Evolutionary conservation across 2,329 filamentous ascomycete species (phyloP).

Genomic region (Aurifilum marmelostoma): DNA sequence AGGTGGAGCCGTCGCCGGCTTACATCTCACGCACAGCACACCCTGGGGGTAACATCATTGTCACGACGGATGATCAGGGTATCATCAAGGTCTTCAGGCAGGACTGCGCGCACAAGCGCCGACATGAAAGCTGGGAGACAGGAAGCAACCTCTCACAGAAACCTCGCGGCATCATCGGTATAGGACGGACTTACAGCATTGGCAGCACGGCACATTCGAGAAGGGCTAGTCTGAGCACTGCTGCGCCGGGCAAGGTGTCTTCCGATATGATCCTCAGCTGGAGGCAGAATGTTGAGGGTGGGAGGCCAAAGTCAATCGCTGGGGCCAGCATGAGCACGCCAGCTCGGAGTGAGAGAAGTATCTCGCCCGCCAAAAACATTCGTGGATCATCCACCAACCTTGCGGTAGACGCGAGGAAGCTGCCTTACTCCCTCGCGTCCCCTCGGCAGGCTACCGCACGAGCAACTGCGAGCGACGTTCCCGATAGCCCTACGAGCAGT

Average conservation of each 20-base stretch:
- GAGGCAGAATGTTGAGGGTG: conserved; percentile 68
- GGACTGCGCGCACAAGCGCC: conserved; percentile 88
- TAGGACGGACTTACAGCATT: conserved; percentile 60
- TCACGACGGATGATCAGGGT: conserved; percentile 87
- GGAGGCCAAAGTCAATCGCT: conserved; percentile 42
- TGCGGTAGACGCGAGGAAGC: conserved; percentile 51
- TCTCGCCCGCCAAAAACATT: conserved; percentile 55
- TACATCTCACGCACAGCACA: conserved; percentile 80
- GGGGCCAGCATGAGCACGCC: conserved; percentile 40
- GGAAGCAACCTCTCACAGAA: conserved; percentile 75
- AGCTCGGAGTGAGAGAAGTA: conserved; percentile 55
- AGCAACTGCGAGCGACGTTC: conserved; percentile 19
- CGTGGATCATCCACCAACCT: conserved; percentile 45
- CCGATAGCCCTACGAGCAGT: conserved; percentile 29
- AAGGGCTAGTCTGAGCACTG: conserved; percentile 55
- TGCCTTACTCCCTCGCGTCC: conserved; percentile 44
- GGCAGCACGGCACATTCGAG: conserved; percentile 52
- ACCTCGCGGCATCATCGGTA: conserved; percentile 57
- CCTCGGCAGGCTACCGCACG: conserved; percentile 21
- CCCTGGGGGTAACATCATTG: conserved; percentile 82
- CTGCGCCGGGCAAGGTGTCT: conserved; percentile 39
- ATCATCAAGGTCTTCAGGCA: conserved; percentile 94
- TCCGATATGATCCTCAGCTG: conserved; percentile 85
- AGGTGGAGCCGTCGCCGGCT: conserved; percentile 70
- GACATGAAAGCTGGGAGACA: conserved; percentile 76